Evolutionary conservation across 2,329 filamentous ascomycete species (phyloP), one percentile per base, ranked within the genome.

Genomic region (Trichoderma sp.): DNA sequence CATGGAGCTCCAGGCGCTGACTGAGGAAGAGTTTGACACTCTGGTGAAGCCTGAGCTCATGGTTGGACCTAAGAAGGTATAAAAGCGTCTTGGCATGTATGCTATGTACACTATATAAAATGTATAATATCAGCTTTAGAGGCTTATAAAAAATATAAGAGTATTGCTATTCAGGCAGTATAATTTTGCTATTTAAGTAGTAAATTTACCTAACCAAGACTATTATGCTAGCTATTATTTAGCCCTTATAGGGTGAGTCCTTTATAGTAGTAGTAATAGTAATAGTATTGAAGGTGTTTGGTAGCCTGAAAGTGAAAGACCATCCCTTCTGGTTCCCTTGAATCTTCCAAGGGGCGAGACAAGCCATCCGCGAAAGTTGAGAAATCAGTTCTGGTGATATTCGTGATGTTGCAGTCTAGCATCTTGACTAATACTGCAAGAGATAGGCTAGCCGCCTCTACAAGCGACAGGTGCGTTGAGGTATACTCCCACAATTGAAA

Each of bases 11-110:
- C 88, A 97, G 75, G 95, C 94, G 57, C 85, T 98, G 74, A 95
- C 90, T 73, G 89, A 91, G 78, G 92, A 92, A 77, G 94, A 97
- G 79, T 98, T 98, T 78, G 94, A 97, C 81, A 86, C 88, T 74
- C 86, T 96, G 73, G 96, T 99, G 74, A 89, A 90, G 76, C 96
- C 96, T 29, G 95, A 98, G 85, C 87, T 98, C 78, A 99, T 99
- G 95, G 86, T 99, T 77, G 90, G 91, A 70, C 95, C 95, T 21
- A 67, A 67, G 63, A 58, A 43, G 37, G 35, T 40, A 33, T 67
- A 67, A 52, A 67, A 47, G 37, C 24, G 31, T 21, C 24, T 7
- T 13, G 29, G 27, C 13, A 27, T 24, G 11, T 27, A 7, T 33
- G 29, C 16, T 29, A 19, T 56, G 35, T 53, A 61, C 35, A 29